Conservation (phyloP, 2,329 filamentous ascomycete genomes). For the Dothideomycetidae sp. region DNA sequence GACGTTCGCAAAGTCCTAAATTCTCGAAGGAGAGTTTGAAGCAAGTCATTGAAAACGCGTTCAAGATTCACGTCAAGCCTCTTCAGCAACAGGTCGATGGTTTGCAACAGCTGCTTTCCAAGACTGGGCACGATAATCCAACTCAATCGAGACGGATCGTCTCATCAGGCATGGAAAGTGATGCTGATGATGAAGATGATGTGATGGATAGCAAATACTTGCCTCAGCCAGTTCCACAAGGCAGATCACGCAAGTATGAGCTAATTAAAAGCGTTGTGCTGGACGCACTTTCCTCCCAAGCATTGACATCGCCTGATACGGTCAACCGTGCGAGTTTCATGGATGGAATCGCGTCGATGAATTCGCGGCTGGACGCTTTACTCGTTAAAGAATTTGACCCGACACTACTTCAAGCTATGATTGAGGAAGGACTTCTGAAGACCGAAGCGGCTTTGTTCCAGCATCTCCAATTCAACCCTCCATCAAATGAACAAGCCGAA, state of each 20-base stretch:
- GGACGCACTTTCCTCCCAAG: slow-evolving; percentile 45
- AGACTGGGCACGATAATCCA: background rate
- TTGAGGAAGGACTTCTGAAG: slow-evolving; percentile 22
- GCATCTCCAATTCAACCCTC: slow-evolving; percentile 13
- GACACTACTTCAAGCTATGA: slow-evolving; percentile 27
- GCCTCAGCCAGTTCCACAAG: slow-evolving; percentile 61
- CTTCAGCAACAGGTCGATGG: slow-evolving; percentile 46
- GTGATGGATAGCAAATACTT: slow-evolving; percentile 46
- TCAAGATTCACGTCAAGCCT: slow-evolving; percentile 65
- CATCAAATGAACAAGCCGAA: slow-evolving; percentile 17
- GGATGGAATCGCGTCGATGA: slow-evolving; percentile 7
- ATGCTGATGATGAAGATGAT: slow-evolving; percentile 74
- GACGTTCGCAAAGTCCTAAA: slow-evolving; percentile 62
- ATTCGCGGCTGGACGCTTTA: slow-evolving; percentile 6
- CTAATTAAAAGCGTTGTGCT: slow-evolving; percentile 51
- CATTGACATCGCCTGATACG: slow-evolving; percentile 14
- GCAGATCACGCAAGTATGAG: slow-evolving; percentile 64
- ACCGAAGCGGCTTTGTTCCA: slow-evolving; percentile 19
- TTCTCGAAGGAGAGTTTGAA: slow-evolving; percentile 92
- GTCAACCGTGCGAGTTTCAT: slow-evolving; percentile 8
- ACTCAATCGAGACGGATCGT: slow-evolving; percentile 11
- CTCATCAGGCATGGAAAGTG: slow-evolving; percentile 54
- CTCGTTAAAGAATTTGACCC: slow-evolving; percentile 25
- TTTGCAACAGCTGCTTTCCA: slow-evolving; percentile 13
- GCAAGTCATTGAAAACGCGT: slow-evolving; percentile 61